Base-by-base conservation (phyloP, 192 early-diverging fungal genomes). In the Phycomyces nitens region DNA sequence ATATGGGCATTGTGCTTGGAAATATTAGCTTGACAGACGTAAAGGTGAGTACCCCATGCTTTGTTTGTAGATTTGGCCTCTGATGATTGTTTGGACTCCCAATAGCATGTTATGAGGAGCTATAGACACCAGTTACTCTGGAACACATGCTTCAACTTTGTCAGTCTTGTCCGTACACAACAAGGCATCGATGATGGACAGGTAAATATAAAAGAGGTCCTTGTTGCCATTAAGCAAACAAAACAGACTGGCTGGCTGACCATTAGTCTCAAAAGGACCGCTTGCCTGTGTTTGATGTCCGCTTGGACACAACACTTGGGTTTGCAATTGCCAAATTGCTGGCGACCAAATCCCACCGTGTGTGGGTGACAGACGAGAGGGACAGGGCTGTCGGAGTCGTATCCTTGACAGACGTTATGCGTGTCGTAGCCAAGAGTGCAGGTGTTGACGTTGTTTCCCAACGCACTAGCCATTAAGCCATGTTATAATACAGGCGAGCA, bases 311-410 rank as follows among this genome's bases (percentile, higher is more conserved):
- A 0, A 86, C 88, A 0, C 76, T 94, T 54, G 78, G 86, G 5
- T 86, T 84, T 38, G 82, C 88, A 9, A 79, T 92, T 43, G 86
- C 85, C 27, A 92, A 92, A 69, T 71, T 94, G 55, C 79, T 87
- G 39, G 90, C 92, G 18, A 94, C 92, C 3, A 83, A 82, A 15
- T 88, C 90, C 0, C 92, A 94, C 56, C 85, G 92, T 40, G 79
- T 94, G 11, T 94, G 90, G 90, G 87, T 92, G 4, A 80, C 79
- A 22, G 80, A 86, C 51, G 80, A 84, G 21, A 41, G 62, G 18
- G 81, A 80, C 12, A 72, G 74, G 51, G 75, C 80, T 18, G 72
- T 82, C n/a, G 89, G 89, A 14, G 83, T 94, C 15, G 85, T 94
- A 7, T 89, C 86, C 22, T 77, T 94, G 11, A 94, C 92, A 18